Evolutionary conservation across 192 early-diverging fungal species (phyloP), one percentile per base, ranked within the genome.

Genomic region (Umbelopsis vinacea): DNA sequence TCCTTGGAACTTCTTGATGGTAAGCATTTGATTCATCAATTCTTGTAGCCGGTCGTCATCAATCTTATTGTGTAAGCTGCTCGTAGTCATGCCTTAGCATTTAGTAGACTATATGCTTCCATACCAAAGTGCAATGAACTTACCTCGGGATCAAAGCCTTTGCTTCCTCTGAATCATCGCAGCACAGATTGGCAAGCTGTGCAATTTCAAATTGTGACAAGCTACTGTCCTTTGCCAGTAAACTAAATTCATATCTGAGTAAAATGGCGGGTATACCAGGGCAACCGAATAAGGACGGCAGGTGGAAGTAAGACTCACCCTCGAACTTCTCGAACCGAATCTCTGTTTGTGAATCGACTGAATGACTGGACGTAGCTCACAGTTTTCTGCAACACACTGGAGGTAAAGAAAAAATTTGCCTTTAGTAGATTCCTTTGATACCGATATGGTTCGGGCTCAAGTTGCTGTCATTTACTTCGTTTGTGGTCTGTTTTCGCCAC

Each of bases 101-200:
- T 11, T 63, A 21, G 48, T 55, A 14, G 21, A 8, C 38, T 9
- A 29, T n/a, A 15, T 17, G 12, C n/a, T 19, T 37, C 29, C 11
- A 26, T 19, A 17, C 12, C 15, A 19, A 19, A 17, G 29, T 12
- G 3, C 57, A 35, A 37, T 17, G 12, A 66, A 69, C 47, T 77
- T 81, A 92, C 92, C 92, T 98, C 24, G 95, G 97, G 67, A 98
- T 91, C 37, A 98, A 83, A 12, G 92, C 89, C 76, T 92, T 93
- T 0, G 94, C 94, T 81, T 98, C 97, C 57, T 98, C 97, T 26
- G 88, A 88, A 45, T 95, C 91, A 71, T 93, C 94, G 76, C 94
- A 96, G 79, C 93, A 91, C 52, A 98, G 80, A 76, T 98, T 98
- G 10, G 91, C 95, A 46, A 98, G 78, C 71, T 96, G 95, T 37